Evolutionary conservation across 768 basidiomycete genomes (phyloP).

Genomic region (Gelatoporia subvermispora): DNA sequence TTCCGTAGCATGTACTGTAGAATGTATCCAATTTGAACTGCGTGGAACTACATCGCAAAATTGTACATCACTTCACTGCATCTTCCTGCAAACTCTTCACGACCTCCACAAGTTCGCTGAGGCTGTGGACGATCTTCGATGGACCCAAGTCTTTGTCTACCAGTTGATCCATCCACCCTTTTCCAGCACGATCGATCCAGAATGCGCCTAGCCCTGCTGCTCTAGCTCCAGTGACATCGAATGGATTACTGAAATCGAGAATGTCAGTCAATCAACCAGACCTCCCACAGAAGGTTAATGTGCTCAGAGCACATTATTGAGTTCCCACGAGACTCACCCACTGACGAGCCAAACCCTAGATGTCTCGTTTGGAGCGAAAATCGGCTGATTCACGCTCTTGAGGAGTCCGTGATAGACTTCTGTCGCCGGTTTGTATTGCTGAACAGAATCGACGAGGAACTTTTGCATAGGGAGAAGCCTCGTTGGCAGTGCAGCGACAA

Average conservation of each 20-base stretch:
- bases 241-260: slow-evolving; percentile 23
- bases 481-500: slow-evolving; percentile 6
- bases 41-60: too few species aligned
- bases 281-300: not conserved
- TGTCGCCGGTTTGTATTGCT: slow-evolving; percentile 22
- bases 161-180: slow-evolving; percentile 22
- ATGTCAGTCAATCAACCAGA: not conserved
- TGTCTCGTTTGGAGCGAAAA: not conserved
- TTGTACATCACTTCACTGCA: not conserved
- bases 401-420: slow-evolving; percentile 22
- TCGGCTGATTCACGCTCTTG: not conserved
- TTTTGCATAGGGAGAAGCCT: slow-evolving; percentile 2
- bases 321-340: slow-evolving; percentile 17
- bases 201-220: slow-evolving; percentile 20
- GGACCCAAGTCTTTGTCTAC: slow-evolving; percentile 6
- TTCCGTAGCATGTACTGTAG: too few species aligned
- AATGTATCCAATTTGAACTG: too few species aligned
- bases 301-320: not conserved
- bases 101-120: slow-evolving; percentile 13
- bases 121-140: slow-evolving; percentile 12
- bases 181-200: slow-evolving; percentile 24
- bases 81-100: slow-evolving; percentile 1
- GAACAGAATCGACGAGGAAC: slow-evolving; percentile 17
- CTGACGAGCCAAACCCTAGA: slow-evolving; percentile 26
- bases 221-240: slow-evolving; percentile 26